phyloP scores from a whole-genome alignment of 257 asterid genomes.

The Cruciata laevipes region DNA sequence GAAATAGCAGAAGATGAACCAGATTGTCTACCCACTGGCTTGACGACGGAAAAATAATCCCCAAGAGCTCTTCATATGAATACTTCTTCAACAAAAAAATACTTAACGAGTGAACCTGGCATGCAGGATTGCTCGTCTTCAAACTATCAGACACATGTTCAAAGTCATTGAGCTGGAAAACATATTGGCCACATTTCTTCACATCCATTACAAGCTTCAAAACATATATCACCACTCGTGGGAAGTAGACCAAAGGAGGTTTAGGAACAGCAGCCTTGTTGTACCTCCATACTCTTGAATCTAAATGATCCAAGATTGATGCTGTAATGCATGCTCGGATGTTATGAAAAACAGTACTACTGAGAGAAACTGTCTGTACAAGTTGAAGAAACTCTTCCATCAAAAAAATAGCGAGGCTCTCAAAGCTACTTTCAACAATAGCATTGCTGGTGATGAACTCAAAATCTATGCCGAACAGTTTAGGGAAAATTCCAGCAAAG shows the following conservation, averaged over 20 bases:
- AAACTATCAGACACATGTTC: constrained; percentile 23
- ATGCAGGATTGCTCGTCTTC: constrained; percentile 39
- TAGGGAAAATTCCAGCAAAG: constrained; percentile 48
- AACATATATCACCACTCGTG: constrained; percentile 62
- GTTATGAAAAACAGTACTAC: constrained; percentile 49
- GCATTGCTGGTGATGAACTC: constrained; percentile 52
- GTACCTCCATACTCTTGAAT: constrained; percentile 55
- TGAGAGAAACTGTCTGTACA: constrained; percentile 46
- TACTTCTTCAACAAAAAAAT: constrained; percentile 51
- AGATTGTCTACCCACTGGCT: constrained; percentile 74
- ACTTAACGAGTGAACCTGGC: constrained; percentile 33
- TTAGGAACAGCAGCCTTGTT: constrained; percentile 39
- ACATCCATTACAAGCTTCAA: constrained; percentile 62
- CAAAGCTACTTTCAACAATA: constrained; percentile 57
- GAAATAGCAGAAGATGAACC: constrained; percentile 57
- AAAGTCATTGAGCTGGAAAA: constrained; percentile 41
- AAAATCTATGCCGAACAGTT: constrained; percentile 46
- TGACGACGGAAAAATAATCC: constrained; percentile 57
- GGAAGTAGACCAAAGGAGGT: constrained; percentile 70
- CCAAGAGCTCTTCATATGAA: constrained; percentile 56
- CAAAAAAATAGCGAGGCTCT: constrained; percentile 55
- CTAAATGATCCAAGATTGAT: constrained; percentile 54
- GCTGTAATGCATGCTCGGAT: constrained; percentile 64
- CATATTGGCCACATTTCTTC: constrained; percentile 41
- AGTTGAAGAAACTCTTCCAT: constrained; percentile 78